A percentile compares a stretch with the other conserved stretches of the same genome.
Conservation (phyloP, 2,329 filamentous ascomycete genomes). For the Cladorrhinum sp. region DNA sequence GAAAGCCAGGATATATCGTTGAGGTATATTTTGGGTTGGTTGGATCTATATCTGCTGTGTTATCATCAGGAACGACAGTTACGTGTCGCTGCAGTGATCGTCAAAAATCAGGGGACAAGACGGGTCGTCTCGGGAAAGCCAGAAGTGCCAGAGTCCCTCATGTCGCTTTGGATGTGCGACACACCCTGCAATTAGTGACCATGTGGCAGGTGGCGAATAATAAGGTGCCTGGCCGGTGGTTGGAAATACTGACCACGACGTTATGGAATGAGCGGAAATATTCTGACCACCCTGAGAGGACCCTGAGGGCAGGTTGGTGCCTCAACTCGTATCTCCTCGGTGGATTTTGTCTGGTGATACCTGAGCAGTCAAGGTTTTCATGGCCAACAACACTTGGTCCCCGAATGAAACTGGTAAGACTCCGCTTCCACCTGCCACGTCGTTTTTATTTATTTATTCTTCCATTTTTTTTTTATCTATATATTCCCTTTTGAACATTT, state of each 20-base stretch:
- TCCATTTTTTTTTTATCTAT: constrained; percentile 7
- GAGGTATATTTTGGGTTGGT: neutral
- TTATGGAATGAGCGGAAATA: no score
- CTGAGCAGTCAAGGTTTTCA: constrained; percentile 10
- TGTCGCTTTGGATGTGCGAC: neutral
- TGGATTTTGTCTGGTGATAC: constrained; percentile 4
- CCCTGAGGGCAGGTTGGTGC: no score
- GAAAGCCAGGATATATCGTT: neutral
- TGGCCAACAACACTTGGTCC: no score
- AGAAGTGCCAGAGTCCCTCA: neutral
- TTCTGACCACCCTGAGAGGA: neutral
- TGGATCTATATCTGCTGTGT: neutral
- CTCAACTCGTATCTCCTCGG: neutral
- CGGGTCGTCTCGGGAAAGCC: neutral
- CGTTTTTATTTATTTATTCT: constrained; percentile 9
- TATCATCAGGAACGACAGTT: neutral
- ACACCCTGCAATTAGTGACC: neutral
- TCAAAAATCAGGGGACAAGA: neutral
- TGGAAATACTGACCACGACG: constrained; percentile 10
- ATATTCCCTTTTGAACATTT: constrained; percentile 5
- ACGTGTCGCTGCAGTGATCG: neutral
- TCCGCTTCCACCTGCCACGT: constrained; percentile 18
- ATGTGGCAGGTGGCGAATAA: constrained; percentile 12
- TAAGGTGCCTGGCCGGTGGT: neutral
- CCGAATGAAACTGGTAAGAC: constrained; percentile 1